phyloP scores from a whole-genome alignment of 345 rosid species.

The Sapria himalayana region DNA sequence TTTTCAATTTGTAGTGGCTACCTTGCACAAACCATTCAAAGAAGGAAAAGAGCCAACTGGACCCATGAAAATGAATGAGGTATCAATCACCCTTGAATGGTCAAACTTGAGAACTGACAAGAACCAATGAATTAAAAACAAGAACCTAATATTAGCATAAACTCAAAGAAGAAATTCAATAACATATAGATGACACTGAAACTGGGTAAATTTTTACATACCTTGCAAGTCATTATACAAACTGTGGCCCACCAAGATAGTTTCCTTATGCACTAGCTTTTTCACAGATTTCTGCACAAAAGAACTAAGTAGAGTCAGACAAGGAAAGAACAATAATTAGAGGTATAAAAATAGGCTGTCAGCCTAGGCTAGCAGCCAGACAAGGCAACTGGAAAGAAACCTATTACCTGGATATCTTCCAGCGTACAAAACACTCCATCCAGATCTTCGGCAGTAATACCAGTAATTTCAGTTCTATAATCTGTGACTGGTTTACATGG shows the following conservation, averaged over 20 bases:
- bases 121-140: too few species aligned
- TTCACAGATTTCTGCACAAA: conserved; percentile 38
- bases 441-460: conserved; percentile 48
- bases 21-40: conserved; percentile 64
- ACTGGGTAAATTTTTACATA: conserved; percentile 13
- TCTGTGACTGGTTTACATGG: conserved; percentile 45
- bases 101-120: conserved; percentile 77
- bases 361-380: too few species aligned
- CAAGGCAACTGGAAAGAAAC: conserved; percentile 1
- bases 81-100: conserved; percentile 73
- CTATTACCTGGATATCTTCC: conserved; percentile 52
- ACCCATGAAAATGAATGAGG: conserved; percentile 48
- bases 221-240: conserved; percentile 65
- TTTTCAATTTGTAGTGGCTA: conserved; percentile 14
- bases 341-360: too few species aligned
- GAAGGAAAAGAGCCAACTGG: conserved; percentile 27
- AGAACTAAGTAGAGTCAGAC: conserved; percentile 7
- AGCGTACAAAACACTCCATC: conserved; percentile 38
- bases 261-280: conserved; percentile 43
- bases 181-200: too few species aligned
- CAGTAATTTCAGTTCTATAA: conserved; percentile 64
- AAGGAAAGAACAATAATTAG: conserved; percentile 1
- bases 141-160: not conserved
- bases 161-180: not conserved
- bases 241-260: conserved; percentile 68